These are phyloP conservation scores for Plectosphaerella cucumerina DNA, from an alignment of 2,329 filamentous ascomycete species.

Conservation along the genomic window DNA sequence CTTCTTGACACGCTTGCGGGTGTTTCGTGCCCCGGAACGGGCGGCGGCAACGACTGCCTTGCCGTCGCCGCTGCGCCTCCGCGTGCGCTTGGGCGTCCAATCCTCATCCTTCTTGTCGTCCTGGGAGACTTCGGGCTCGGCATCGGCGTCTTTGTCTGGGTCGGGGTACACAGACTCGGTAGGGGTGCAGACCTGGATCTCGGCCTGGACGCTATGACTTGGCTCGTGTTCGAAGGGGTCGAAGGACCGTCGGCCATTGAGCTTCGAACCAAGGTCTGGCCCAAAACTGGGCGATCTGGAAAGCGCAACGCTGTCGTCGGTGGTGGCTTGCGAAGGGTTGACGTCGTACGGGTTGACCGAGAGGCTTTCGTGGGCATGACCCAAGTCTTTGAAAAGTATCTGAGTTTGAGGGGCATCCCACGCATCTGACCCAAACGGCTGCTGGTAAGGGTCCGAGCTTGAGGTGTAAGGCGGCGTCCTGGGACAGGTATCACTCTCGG, in stretches of 20 bases:
- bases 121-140: slow-evolving; percentile 9
- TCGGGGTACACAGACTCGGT: slow-evolving; percentile 3
- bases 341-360: slow-evolving; percentile 12
- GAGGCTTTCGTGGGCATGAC: not conserved
- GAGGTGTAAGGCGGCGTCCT: slow-evolving; percentile 31
- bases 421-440: slow-evolving; percentile 8
- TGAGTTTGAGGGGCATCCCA: slow-evolving; percentile 6
- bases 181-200: slow-evolving; percentile 1
- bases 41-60: not conserved
- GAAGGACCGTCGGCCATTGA: not conserved
- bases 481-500: slow-evolving; percentile 35
- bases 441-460: slow-evolving; percentile 22
- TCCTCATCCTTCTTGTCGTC: slow-evolving; percentile 5
- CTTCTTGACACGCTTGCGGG: slow-evolving; percentile 1
- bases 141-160: slow-evolving; percentile 13
- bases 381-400: slow-evolving; percentile 3
- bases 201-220: slow-evolving; percentile 4
- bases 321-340: slow-evolving; percentile 7
- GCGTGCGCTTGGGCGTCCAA: slow-evolving; percentile 10
- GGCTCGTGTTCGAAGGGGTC: not conserved
- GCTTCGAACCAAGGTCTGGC: not conserved
- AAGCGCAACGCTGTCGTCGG: slow-evolving; percentile 2
- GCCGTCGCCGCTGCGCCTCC: slow-evolving; percentile 4
- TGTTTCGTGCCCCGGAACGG: not conserved
- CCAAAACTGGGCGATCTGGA: not conserved